Percentiles rank a stretch among this genome's conserved stretches.
phyloP scores from a whole-genome alignment of 495 filamentous ascomycete genomes.

The Saxispiralis lemnorum region DNA sequence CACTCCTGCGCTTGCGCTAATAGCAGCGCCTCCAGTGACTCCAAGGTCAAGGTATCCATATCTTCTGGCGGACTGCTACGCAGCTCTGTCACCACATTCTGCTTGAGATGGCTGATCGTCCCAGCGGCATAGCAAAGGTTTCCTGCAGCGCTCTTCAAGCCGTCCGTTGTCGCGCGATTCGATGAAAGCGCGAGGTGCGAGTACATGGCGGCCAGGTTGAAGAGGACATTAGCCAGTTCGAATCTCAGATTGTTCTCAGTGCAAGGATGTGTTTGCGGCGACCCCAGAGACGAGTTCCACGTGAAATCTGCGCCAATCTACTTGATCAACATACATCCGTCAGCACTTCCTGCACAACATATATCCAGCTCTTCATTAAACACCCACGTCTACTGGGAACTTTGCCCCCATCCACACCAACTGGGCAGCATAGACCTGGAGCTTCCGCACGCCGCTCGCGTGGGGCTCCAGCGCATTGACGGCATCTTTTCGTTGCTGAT shows the following conservation, averaged over 20 bases:
- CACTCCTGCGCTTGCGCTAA: constrained; percentile 91
- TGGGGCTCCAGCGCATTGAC: constrained; percentile 79
- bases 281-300: constrained; percentile 87
- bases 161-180: constrained; percentile 65
- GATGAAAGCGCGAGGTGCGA: constrained; percentile 72
- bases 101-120: constrained; percentile 63
- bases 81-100: constrained; percentile 64
- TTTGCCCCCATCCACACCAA: constrained; percentile 87
- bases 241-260: constrained; percentile 87
- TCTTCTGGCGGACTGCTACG: constrained; percentile 78
- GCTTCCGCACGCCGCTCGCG: constrained; percentile 68
- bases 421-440: constrained; percentile 80
- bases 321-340: constrained; percentile 6
- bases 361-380: not conserved
- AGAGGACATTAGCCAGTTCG: constrained; percentile 84
- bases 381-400: constrained; percentile 81
- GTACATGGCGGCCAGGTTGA: constrained; percentile 83
- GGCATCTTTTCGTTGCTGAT: constrained; percentile 62
- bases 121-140: constrained; percentile 84
- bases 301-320: constrained; percentile 89
- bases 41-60: constrained; percentile 78
- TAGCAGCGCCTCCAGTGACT: constrained; percentile 65
- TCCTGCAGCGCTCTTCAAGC: constrained; percentile 75
- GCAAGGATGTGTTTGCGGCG: constrained; percentile 58
- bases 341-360: not conserved